Evolutionary conservation across 495 filamentous ascomycete genomes (phyloP).

Genomic region (Xylaria longipes): DNA sequence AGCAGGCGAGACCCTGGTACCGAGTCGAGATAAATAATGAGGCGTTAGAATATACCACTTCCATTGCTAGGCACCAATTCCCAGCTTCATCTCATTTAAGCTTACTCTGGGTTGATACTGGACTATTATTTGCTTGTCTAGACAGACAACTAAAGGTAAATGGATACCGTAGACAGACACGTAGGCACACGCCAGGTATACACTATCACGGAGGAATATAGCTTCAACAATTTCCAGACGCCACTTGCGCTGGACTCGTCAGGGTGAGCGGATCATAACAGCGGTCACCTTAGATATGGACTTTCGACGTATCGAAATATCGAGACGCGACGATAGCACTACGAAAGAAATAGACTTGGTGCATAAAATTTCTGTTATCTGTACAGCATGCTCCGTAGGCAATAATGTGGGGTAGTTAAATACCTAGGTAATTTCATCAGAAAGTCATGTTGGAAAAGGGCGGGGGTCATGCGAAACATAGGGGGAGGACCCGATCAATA

Average conservation of each 20-base stretch:
- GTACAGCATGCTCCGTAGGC: too few relatives aligned
- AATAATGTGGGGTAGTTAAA: not conserved
- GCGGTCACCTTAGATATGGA: too few relatives aligned
- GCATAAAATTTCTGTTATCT: not conserved
- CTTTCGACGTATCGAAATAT: not conserved
- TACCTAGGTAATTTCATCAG: not conserved
- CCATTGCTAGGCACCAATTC: not conserved
- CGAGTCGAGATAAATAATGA: conserved; percentile 25
- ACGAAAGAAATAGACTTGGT: not conserved
- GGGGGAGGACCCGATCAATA: not conserved
- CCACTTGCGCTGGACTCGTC: not conserved
- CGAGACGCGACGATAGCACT: not conserved
- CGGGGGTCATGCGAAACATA: not conserved
- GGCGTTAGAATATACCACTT: conserved; percentile 30
- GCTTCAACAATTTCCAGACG: not conserved
- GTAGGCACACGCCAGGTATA: not conserved
- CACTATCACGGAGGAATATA: not conserved
- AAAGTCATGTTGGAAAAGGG: not conserved
- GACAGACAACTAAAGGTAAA: not conserved
- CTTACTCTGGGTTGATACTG: not conserved
- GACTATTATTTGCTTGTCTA: not conserved
- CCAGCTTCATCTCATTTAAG: not conserved
- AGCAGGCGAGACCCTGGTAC: not conserved
- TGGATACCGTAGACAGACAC: not conserved
- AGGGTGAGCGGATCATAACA: too few relatives aligned